phyloP scores from a whole-genome alignment of 2,329 filamentous ascomycete species.

The Calonectria hongkongensis region DNA sequence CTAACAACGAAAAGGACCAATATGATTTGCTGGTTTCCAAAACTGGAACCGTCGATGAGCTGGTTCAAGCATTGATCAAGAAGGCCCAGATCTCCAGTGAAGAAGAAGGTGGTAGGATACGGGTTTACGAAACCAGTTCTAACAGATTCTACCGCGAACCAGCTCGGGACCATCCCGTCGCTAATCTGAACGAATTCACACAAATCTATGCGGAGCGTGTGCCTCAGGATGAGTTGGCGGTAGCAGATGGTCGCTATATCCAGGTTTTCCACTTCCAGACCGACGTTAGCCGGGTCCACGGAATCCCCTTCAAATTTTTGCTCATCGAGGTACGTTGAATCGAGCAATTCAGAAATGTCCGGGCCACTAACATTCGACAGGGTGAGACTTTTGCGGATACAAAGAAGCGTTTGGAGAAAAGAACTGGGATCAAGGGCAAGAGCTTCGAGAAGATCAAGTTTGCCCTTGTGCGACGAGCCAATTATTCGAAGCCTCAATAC shows the following conservation, averaged over 20 bases:
- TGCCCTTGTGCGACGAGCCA: constrained; percentile 82
- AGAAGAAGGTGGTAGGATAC: constrained; percentile 79
- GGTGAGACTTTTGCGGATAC: constrained; percentile 92
- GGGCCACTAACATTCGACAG: constrained; percentile 62
- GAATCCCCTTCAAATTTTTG: constrained; percentile 93
- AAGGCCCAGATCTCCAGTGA: constrained; percentile 89
- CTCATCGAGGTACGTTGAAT: constrained; percentile 80
- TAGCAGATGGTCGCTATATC: constrained; percentile 76
- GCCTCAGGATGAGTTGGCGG: constrained; percentile 82
- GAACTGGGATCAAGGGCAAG: constrained; percentile 97
- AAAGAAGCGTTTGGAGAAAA: constrained; percentile 93
- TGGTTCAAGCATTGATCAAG: constrained; percentile 84
- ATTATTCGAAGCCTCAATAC: constrained; percentile 87
- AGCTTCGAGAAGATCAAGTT: constrained; percentile 99
- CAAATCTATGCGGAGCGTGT: constrained; percentile 87
- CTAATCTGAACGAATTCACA: constrained; percentile 90
- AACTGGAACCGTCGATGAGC: constrained; percentile 85
- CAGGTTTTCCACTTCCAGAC: constrained; percentile 94
- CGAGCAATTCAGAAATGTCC: neutral
- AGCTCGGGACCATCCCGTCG: constrained; percentile 80
- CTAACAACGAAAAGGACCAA: constrained; percentile 73
- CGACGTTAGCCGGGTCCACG: constrained; percentile 88
- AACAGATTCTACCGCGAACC: constrained; percentile 91
- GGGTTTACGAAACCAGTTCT: constrained; percentile 88
- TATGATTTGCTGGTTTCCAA: constrained; percentile 92